Base-by-base conservation (phyloP, 305 asterid species). In the Rubia tinctorum region DNA sequence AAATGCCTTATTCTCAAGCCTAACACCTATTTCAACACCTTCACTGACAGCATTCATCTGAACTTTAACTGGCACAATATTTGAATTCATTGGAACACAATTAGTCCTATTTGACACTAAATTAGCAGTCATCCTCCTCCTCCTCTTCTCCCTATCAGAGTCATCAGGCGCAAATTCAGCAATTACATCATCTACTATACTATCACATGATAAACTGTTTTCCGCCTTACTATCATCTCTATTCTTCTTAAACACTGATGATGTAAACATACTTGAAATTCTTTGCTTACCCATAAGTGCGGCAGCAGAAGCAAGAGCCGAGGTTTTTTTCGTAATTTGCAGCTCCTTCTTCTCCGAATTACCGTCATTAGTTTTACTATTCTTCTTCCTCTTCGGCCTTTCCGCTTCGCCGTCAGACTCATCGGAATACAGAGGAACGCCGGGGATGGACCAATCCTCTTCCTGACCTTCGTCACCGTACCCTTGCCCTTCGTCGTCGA, bases 381-480 rank as follows among this genome's bases (percentile, higher is more conserved):
- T 78, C 71, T 82, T 89, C 85, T 84, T 92, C 77, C 84, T 89
- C 78, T 86, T 95, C 68, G 78, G 80, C 86, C 84, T 85, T 75
- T 82, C 88, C 34, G 68, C 23, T 83, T 88, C 96, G 5, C 81
- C 98, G 37, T 86, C 98, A 0, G 95, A 89, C 68, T 85, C 99
- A 0, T 90, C 98, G 6, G 96, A 90, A 5, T 97, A 92, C 14
- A 78, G 40, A 7, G 85, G 63, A 23, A 69, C 87, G 1, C 88
- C 97, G 14, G 98, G 84, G 15, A 82, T 75, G 9, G 96, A 84
- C 99, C 98, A 95, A 60, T 95, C 99, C 68, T 88, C 99, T 63
- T 95, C 99, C 85, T 95, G 96, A 45, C 98, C 99, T 82, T 90
- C 97, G 45, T 95, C 98, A 23, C 93, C 95, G 76, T 95, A 92